A percentile compares a stretch with the other conserved stretches of the same genome.
Evolutionary conservation across 768 basidiomycete genomes (phyloP).

Genomic region (Cystofilobasidium macerans): DNA sequence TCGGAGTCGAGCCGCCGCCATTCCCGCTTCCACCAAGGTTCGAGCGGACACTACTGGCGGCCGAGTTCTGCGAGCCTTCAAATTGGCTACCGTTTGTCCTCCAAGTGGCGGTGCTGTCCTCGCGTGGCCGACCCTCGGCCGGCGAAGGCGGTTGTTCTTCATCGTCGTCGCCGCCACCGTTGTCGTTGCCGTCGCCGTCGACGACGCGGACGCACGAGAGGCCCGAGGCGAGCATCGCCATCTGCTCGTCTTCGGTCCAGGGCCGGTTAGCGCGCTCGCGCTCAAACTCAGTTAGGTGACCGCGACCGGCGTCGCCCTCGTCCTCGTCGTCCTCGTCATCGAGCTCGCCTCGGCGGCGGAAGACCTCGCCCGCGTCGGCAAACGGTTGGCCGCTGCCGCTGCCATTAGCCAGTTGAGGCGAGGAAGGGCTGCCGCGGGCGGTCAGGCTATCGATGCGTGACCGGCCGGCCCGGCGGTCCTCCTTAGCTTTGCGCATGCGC

Average conservation of each 20-base stretch:
- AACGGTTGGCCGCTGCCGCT: background rate
- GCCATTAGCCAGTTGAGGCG: background rate
- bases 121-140: background rate
- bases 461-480: constrained; percentile 14
- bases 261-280: background rate
- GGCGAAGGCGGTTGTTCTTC: too few relatives aligned
- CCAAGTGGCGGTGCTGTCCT: background rate
- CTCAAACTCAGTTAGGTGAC: background rate
- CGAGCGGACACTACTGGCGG: background rate
- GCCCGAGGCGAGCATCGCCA: background rate
- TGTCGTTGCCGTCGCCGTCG: background rate
- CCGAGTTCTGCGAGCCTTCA: background rate
- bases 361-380: background rate
- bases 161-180: too few relatives aligned
- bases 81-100: background rate
- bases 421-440: too few relatives aligned
- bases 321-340: constrained; percentile 2
- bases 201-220: background rate
- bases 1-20: too few relatives aligned
- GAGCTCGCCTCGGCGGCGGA: constrained; percentile 1
- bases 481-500: constrained; percentile 8
- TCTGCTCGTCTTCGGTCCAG: constrained; percentile 12
- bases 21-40: too few relatives aligned
- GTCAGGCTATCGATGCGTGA: background rate
- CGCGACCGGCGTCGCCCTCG: background rate